A percentile compares a stretch with the other conserved stretches of the same genome.
phyloP scores from a whole-genome alignment of 2,329 filamentous ascomycete genomes.

The Phoma sp. region DNA sequence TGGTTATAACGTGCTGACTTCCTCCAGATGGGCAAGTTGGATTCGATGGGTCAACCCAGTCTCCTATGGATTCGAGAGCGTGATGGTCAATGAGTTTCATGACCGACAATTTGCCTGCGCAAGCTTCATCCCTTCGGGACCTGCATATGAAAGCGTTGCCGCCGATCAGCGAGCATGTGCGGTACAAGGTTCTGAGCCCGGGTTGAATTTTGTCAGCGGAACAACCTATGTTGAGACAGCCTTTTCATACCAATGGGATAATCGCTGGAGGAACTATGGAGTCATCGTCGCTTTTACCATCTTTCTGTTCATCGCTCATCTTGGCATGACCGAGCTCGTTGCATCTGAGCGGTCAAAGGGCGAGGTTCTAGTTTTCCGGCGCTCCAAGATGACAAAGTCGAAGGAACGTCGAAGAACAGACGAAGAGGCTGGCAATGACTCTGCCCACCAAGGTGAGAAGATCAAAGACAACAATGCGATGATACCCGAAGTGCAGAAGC shows the following conservation, averaged over 20 bases:
- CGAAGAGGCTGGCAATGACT: conserved; percentile 46
- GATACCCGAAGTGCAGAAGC: conserved; percentile 39
- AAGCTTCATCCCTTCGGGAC: conserved; percentile 48
- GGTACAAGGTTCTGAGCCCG: conserved; percentile 44
- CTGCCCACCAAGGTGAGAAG: conserved; percentile 37
- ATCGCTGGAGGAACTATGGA: conserved; percentile 66
- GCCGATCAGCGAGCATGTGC: conserved; percentile 44
- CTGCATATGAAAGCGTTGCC: conserved; percentile 39
- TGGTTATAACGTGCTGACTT: background rate
- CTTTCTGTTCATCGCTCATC: conserved; percentile 66
- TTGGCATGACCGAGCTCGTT: conserved; percentile 67
- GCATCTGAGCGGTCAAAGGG: conserved; percentile 67
- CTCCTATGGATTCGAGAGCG: conserved; percentile 75
- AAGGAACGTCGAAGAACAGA: conserved; percentile 38
- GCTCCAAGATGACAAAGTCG: conserved; percentile 47
- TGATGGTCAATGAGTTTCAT: conserved; percentile 74
- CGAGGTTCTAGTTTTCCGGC: conserved; percentile 69
- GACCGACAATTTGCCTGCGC: conserved; percentile 35
- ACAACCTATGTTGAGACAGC: conserved; percentile 39
- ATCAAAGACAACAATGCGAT: conserved; percentile 32
- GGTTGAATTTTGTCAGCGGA: conserved; percentile 43
- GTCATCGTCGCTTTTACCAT: conserved; percentile 69
- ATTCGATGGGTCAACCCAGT: conserved; percentile 76
- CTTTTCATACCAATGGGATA: conserved; percentile 44
- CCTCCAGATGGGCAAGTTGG: conserved; percentile 44